A percentile compares a stretch with the other conserved stretches of the same genome.
Conservation (phyloP, 768 basidiomycete genomes). For the Lenzites betulinus region DNA sequence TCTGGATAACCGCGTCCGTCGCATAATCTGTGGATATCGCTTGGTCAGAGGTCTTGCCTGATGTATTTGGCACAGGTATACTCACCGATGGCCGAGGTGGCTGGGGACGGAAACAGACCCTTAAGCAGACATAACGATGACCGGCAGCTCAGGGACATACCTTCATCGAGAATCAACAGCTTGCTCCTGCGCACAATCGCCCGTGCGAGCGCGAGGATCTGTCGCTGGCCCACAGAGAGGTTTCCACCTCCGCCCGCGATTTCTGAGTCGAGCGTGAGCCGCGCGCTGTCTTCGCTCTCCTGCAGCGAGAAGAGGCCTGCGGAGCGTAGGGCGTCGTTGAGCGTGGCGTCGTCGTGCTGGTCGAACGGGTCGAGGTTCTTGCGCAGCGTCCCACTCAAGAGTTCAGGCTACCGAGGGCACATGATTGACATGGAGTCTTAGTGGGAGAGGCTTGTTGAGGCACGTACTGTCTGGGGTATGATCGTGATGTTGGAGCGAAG, state of each 20-base stretch:
- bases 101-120: conserved; percentile 21
- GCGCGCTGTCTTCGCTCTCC: conserved; percentile 34
- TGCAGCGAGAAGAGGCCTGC: conserved; percentile 49
- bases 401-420: conserved; percentile 39
- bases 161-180: conserved; percentile 1
- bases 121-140: too few species aligned
- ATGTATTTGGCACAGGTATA: background rate
- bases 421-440: background rate
- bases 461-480: conserved; percentile 55
- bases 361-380: conserved; percentile 60
- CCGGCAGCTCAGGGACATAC: background rate
- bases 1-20: conserved; percentile 60
- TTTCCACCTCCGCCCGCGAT: conserved; percentile 48
- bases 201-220: conserved; percentile 58
- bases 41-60: background rate
- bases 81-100: conserved; percentile 48
- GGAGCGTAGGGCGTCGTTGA: conserved; percentile 50
- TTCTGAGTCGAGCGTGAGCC: conserved; percentile 44
- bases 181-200: conserved; percentile 58
- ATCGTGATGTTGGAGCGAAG: conserved; percentile 56
- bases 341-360: conserved; percentile 51
- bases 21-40: conserved; percentile 46
- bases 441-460: background rate
- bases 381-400: conserved; percentile 56
- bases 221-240: conserved; percentile 56